Conservation (phyloP, 2,329 filamentous ascomycete genomes). For the Hymenoscyphus repandus region DNA sequence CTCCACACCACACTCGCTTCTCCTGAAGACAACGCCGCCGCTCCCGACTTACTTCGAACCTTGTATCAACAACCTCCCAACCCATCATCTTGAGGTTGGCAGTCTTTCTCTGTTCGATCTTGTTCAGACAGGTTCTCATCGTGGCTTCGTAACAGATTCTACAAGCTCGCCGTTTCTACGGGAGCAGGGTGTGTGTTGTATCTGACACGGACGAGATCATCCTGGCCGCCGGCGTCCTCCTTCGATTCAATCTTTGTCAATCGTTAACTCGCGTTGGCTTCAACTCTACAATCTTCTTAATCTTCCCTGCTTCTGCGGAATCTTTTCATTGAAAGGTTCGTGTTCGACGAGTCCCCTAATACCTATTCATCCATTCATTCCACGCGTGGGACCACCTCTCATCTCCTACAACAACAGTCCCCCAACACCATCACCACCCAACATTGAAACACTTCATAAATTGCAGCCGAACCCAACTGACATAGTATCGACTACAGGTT, state of each 20-base stretch:
- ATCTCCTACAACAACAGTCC: background rate
- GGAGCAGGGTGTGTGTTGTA: constrained; percentile 28
- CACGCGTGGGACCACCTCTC: background rate
- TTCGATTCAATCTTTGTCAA: constrained; percentile 35
- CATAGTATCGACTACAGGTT: constrained; percentile 12
- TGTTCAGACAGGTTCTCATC: constrained; percentile 10
- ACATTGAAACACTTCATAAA: background rate
- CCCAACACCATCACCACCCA: background rate
- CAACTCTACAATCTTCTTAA: constrained; percentile 26
- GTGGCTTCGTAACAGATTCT: constrained; percentile 15
- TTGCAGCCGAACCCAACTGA: background rate
- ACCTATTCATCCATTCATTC: background rate
- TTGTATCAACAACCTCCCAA: background rate
- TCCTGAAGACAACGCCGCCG: constrained; percentile 10
- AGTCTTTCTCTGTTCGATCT: constrained; percentile 12
- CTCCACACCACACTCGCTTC: constrained; percentile 22
- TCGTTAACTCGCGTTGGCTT: constrained; percentile 34
- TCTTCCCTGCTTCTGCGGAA: constrained; percentile 27
- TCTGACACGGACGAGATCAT: constrained; percentile 22
- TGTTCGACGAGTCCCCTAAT: background rate
- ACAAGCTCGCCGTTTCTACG: constrained; percentile 19
- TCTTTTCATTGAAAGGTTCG: constrained; percentile 20
- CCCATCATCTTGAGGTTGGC: constrained; percentile 17
- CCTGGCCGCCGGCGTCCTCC: constrained; percentile 55
- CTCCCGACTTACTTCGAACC: constrained; percentile 3